Percentiles rank a stretch among this genome's conserved stretches.
These are phyloP conservation scores for Aspergillus vadensis DNA, from an alignment of 2,329 filamentous ascomycete genomes.

Conservation along the genomic window DNA sequence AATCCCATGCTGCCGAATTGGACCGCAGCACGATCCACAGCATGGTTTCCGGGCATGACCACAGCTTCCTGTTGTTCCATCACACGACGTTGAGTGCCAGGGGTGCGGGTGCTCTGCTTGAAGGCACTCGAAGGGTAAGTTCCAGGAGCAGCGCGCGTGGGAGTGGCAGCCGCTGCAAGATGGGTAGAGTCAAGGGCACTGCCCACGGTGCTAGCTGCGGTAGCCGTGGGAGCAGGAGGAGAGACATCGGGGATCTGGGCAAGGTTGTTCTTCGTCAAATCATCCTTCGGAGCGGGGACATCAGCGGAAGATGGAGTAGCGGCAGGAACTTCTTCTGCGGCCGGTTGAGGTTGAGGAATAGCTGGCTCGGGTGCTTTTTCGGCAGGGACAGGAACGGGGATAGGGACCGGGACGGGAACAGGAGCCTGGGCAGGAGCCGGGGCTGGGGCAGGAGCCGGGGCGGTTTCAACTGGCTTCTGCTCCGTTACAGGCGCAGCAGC, in stretches of 20 bases:
- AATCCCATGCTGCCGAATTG: constrained; percentile 96
- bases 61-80: constrained; percentile 96
- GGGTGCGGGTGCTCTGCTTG: constrained; percentile 71
- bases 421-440: constrained; percentile 24
- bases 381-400: constrained; percentile 44
- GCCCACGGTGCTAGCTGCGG: constrained; percentile 83
- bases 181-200: constrained; percentile 78
- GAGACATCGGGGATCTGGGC: constrained; percentile 86
- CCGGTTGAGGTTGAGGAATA: constrained; percentile 30
- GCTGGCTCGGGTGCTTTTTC: constrained; percentile 39
- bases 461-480: constrained; percentile 12
- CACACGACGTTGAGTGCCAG: constrained; percentile 81
- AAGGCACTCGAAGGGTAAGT: constrained; percentile 79
- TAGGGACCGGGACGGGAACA: constrained; percentile 4
- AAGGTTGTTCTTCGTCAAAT: constrained; percentile 88
- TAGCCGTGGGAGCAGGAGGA: constrained; percentile 73
- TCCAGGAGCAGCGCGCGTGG: constrained; percentile 63
- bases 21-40: constrained; percentile 87
- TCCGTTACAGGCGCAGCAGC: constrained; percentile 12
- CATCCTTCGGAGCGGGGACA: constrained; percentile 72
- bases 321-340: constrained; percentile 38
- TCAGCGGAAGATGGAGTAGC: constrained; percentile 45
- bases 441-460: background rate
- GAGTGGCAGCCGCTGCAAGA: constrained; percentile 52
- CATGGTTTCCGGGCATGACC: constrained; percentile 95